A percentile compares a stretch with the other conserved stretches of the same genome.
phyloP scores from a whole-genome alignment of 75 land plant genomes.

The Azolla pinnata region DNA sequence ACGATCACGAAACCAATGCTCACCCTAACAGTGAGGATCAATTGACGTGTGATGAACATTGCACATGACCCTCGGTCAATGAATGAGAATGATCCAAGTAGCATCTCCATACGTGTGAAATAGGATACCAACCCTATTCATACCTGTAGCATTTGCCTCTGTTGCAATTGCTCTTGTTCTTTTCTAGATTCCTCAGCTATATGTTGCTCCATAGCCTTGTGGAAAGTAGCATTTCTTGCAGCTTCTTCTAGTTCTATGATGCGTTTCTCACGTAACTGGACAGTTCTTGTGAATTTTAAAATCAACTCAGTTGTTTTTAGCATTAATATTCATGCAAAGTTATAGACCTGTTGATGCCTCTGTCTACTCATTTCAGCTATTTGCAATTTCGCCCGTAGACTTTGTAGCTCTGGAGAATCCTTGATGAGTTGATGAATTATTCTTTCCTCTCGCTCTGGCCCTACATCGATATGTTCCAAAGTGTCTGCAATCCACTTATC shows the following conservation, averaged over 20 bases:
- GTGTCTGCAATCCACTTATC: slow-evolving; percentile 8
- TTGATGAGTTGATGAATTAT: slow-evolving; percentile 3
- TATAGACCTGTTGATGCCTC: slow-evolving; percentile 4
- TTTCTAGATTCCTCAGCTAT: slow-evolving; percentile 5
- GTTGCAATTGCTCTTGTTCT: slow-evolving; percentile 4
- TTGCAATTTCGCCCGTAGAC: slow-evolving; percentile 1
- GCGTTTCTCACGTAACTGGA: slow-evolving; percentile 7
- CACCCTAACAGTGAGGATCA: too few species aligned
- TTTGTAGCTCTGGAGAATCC: slow-evolving; percentile 5
- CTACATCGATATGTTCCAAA: slow-evolving; percentile 1
- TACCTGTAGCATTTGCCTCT: slow-evolving; percentile 1
- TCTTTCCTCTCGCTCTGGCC: not conserved
- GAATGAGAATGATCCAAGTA: not conserved
- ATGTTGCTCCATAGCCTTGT: slow-evolving; percentile 6
- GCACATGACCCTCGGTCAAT: not conserved
- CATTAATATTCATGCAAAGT: too few species aligned
- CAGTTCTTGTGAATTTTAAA: too few species aligned
- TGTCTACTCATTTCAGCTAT: slow-evolving; percentile 5
- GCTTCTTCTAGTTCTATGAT: slow-evolving; percentile 6
- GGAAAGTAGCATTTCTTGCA: slow-evolving; percentile 6
- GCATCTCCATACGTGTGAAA: not conserved
- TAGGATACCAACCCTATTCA: not conserved
- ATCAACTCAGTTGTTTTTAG: too few species aligned
- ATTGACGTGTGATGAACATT: too few species aligned
- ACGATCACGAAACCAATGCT: too few species aligned